Evolutionary conservation across 495 filamentous ascomycete genomes (phyloP).

Genomic region (Daldinia loculata): DNA sequence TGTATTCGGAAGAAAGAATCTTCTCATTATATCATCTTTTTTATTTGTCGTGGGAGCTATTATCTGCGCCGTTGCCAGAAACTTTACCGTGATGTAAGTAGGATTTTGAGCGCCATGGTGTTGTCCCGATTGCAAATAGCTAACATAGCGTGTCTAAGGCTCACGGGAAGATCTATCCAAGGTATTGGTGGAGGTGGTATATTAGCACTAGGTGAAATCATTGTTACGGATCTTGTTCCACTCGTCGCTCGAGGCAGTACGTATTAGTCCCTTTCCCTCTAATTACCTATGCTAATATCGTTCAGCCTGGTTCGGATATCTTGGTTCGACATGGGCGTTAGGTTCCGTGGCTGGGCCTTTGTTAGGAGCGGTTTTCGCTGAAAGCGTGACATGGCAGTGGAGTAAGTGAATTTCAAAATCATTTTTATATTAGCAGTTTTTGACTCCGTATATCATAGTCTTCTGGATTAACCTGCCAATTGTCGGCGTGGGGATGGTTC

Average conservation of each 20-base stretch:
- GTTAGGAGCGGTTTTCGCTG: slow-evolving; percentile 1
- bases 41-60: slow-evolving; percentile 5
- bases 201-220: slow-evolving; percentile 8
- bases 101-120: neutral
- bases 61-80: slow-evolving; percentile 5
- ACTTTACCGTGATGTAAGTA: slow-evolving; percentile 7
- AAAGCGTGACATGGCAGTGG: slow-evolving; percentile 5
- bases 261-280: neutral
- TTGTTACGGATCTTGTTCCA: slow-evolving; percentile 11
- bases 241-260: slow-evolving; percentile 7
- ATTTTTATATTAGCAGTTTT: neutral
- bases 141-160: slow-evolving; percentile 1
- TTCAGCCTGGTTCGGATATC: slow-evolving; percentile 13
- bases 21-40: slow-evolving; percentile 5
- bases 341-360: slow-evolving; percentile 7
- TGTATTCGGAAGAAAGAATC: slow-evolving; percentile 2
- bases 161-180: slow-evolving; percentile 7
- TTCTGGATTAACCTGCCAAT: slow-evolving; percentile 12
- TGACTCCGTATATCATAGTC: neutral
- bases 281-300: neutral
- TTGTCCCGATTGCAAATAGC: neutral
- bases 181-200: slow-evolving; percentile 15
- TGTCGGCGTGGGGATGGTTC: slow-evolving; percentile 2
- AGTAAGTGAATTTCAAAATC: neutral
- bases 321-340: slow-evolving; percentile 12